phyloP scores from a whole-genome alignment of 164 flowering plant genomes.

The Akebia trifoliata region DNA sequence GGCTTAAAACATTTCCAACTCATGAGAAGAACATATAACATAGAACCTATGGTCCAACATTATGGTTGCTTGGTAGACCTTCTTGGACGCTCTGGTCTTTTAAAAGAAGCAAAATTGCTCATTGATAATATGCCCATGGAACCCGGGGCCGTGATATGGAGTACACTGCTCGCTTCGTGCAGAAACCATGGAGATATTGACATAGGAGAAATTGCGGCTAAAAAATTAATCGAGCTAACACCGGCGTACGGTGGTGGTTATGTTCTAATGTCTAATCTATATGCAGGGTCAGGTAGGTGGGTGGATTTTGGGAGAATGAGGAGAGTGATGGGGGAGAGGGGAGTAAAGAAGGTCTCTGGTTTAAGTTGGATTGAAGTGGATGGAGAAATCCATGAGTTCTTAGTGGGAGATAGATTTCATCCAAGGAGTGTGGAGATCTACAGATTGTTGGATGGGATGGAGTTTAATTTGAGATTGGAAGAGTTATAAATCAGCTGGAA shows the following conservation, averaged over 20 bases:
- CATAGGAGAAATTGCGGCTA: conserved; percentile 17
- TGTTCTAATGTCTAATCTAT: conserved; percentile 14
- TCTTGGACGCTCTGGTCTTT: conserved; percentile 20
- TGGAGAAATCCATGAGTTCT: conserved; percentile 18
- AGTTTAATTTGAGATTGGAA: conserved; percentile 4
- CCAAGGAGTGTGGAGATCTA: conserved; percentile 11
- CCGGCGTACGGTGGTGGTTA: conserved; percentile 17
- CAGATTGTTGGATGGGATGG: conserved; percentile 13
- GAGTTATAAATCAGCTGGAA: conserved; percentile 8
- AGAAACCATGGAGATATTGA: conserved; percentile 21
- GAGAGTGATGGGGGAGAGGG: conserved; percentile 17
- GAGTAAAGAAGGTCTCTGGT: conserved; percentile 13
- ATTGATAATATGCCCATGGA: conserved; percentile 21
- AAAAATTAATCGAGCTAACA: conserved; percentile 8
- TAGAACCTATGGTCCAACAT: conserved; percentile 16
- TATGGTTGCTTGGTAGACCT: conserved; percentile 23
- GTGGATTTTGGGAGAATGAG: conserved; percentile 21
- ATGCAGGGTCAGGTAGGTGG: conserved; percentile 19
- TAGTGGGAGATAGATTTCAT: conserved; percentile 17
- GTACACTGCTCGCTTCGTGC: conserved; percentile 20
- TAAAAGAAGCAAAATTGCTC: conserved; percentile 19
- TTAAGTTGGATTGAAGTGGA: conserved; percentile 25
- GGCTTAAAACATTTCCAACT: conserved; percentile 7
- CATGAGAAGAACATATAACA: conserved; percentile 6
- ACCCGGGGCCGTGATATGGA: conserved; percentile 22